Evolutionary conservation across 1,139 yeast genomes (phyloP).

Genomic region (Scheffersomyces titani): DNA sequence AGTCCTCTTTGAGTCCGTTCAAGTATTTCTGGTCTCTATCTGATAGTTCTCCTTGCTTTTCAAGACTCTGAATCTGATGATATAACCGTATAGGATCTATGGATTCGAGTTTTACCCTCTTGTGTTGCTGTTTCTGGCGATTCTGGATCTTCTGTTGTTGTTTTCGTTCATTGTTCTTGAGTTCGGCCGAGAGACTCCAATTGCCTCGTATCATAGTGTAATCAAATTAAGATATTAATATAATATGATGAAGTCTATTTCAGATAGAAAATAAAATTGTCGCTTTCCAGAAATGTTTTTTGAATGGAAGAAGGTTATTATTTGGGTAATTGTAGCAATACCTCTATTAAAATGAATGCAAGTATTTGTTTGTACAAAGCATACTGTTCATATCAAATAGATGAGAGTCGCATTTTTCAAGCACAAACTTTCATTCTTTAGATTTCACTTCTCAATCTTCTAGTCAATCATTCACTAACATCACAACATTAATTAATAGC

Average conservation of each 20-base stretch:
- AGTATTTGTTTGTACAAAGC: background rate
- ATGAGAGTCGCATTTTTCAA: background rate
- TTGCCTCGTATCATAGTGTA: constrained; percentile 41
- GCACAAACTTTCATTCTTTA: background rate
- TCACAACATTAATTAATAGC: background rate
- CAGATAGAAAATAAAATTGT: too few relatives aligned
- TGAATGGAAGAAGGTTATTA: too few relatives aligned
- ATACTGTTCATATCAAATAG: background rate
- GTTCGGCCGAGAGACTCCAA: constrained; percentile 45
- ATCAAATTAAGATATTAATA: background rate
- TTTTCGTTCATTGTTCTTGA: constrained; percentile 38
- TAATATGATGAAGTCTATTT: background rate
- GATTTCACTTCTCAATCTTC: background rate
- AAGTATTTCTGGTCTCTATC: constrained; percentile 25
- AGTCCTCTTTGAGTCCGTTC: constrained; percentile 33
- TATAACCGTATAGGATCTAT: constrained; percentile 38
- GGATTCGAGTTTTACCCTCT: constrained; percentile 24
- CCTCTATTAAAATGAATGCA: background rate
- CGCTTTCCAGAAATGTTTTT: too few relatives aligned
- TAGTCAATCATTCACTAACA: background rate
- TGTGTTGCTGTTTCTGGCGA: constrained; percentile 37
- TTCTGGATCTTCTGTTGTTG: constrained; percentile 39
- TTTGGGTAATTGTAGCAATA: background rate
- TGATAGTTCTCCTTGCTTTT: constrained; percentile 15
- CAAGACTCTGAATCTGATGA: constrained; percentile 28